Conservation (phyloP, 208 protist genomes). For the Leishmania aethiopica region DNA sequence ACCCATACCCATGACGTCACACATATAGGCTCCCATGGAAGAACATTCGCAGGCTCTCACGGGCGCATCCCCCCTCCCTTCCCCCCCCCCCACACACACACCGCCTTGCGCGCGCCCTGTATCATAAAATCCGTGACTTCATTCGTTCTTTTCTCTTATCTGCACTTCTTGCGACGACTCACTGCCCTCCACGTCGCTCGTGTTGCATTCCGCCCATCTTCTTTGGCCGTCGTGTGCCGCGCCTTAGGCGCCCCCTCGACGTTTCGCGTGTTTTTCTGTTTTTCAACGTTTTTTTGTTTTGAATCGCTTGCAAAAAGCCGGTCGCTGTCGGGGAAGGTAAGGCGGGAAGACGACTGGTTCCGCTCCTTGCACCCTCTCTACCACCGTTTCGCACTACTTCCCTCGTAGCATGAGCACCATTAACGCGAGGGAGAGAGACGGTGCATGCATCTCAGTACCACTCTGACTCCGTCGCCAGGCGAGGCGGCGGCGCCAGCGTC, state of each 20-base stretch:
- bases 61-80: neutral
- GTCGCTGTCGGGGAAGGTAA: neutral
- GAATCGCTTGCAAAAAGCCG: neutral
- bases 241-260: neutral
- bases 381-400: neutral
- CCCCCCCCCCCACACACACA: neutral
- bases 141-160: constrained; percentile 8
- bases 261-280: neutral
- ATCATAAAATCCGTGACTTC: neutral
- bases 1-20: neutral
- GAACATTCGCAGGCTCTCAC: neutral
- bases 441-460: neutral
- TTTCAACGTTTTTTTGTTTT: neutral
- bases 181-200: neutral
- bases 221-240: neutral
- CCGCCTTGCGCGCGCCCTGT: neutral
- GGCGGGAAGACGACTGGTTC: neutral
- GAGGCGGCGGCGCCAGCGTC: neutral
- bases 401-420: neutral
- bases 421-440: neutral
- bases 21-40: neutral
- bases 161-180: neutral
- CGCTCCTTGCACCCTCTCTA: neutral
- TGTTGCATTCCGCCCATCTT: neutral
- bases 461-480: neutral